A percentile compares a stretch with the other conserved stretches of the same genome.
Conservation (phyloP, 2,329 filamentous ascomycete species). For the Cadophora sp. region DNA sequence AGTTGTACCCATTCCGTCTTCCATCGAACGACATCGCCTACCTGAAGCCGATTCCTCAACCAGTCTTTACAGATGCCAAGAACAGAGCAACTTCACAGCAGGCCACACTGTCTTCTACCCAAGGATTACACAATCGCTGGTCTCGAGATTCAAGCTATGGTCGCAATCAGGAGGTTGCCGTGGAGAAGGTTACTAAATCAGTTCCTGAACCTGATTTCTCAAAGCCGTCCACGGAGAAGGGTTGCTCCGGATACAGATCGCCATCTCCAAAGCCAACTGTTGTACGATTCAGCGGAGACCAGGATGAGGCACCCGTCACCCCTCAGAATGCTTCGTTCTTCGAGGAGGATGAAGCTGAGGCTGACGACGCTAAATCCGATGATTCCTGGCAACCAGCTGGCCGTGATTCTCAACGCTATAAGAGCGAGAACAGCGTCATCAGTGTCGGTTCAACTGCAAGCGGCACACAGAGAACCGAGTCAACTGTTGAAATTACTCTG, state of each 20-base stretch:
- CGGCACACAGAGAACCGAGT: constrained; percentile 26
- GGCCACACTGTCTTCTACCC: background rate
- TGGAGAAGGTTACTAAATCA: background rate
- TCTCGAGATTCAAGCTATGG: background rate
- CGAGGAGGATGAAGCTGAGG: constrained; percentile 20
- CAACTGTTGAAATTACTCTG: constrained; percentile 34
- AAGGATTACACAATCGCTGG: background rate
- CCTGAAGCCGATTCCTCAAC: constrained; percentile 14
- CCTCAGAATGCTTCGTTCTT: constrained; percentile 14
- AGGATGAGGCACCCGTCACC: constrained; percentile 21
- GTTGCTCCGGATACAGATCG: constrained; percentile 22
- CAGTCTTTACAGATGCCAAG: constrained; percentile 2
- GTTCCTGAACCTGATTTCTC: constrained; percentile 22
- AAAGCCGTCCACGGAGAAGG: constrained; percentile 23
- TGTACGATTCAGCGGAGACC: constrained; percentile 8
- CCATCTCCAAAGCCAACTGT: constrained; percentile 19
- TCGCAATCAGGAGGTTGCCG: background rate
- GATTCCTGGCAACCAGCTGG: constrained; percentile 32
- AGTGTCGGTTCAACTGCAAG: constrained; percentile 14
- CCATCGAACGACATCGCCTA: constrained; percentile 6
- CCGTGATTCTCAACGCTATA: constrained; percentile 13
- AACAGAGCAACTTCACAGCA: background rate
- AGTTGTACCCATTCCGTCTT: constrained; percentile 11
- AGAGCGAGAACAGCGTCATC: constrained; percentile 10
- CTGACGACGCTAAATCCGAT: constrained; percentile 26